Conservation (phyloP, 352 stramenopile species). For the Phytophthora ohioensis region DNA sequence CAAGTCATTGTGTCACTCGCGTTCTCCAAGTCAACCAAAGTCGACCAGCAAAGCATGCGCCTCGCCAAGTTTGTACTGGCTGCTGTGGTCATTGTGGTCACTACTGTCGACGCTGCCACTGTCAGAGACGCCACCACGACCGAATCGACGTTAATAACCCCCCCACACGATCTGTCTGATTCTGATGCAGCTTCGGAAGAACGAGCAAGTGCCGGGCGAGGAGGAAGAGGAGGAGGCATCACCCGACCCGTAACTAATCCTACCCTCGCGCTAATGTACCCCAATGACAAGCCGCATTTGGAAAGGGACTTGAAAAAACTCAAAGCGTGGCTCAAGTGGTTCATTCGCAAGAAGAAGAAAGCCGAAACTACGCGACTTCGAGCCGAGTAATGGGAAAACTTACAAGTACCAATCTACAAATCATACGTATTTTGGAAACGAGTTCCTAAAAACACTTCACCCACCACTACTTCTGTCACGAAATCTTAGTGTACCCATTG, state of each 20-base stretch:
- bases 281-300: constrained; percentile 15
- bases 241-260: not conserved
- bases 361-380: not conserved
- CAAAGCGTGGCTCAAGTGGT: not conserved
- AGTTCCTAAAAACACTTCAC: not conserved
- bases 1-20: too few species aligned
- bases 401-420: not conserved
- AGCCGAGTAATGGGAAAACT: not conserved
- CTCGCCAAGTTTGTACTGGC: too few species aligned
- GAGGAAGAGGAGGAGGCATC: too few species aligned
- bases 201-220: too few species aligned
- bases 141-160: too few species aligned
- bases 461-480: constrained; percentile 1
- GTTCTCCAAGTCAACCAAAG: too few species aligned
- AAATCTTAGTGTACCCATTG: constrained; percentile 1
- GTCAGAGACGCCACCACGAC: too few species aligned
- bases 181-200: too few species aligned
- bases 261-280: constrained; percentile 18
- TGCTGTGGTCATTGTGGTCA: too few species aligned
- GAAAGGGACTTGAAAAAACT: not conserved
- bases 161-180: too few species aligned
- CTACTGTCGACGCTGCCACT: too few species aligned
- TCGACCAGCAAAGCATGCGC: too few species aligned
- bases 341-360: constrained; percentile 9
- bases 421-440: constrained; percentile 21